Conservation (phyloP, 371 early-diverging fungal genomes). For the Haplosporangium sp. region DNA sequence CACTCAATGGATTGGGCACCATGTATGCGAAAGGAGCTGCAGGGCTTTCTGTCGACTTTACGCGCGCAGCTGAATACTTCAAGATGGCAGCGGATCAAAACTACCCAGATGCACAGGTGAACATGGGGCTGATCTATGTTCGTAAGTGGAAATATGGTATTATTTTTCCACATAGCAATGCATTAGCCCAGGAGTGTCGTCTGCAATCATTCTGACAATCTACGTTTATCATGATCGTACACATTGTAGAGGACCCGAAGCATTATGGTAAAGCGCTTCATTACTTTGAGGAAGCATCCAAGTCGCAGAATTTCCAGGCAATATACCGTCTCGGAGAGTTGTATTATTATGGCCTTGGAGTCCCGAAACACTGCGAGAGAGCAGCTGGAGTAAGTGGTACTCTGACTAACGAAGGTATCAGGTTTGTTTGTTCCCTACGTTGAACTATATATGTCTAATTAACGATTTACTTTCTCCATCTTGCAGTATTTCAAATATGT, state of each 20-base stretch:
- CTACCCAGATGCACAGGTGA: slow-evolving; percentile 72
- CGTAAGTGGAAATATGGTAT: slow-evolving; percentile 47
- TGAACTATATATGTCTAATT: no score
- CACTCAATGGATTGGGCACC: slow-evolving; percentile 80
- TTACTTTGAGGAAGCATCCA: slow-evolving; percentile 65
- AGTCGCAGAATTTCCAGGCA: slow-evolving; percentile 76
- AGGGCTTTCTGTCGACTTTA: slow-evolving; percentile 54
- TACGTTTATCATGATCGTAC: not conserved
- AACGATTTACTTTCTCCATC: not conserved
- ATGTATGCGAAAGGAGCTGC: slow-evolving; percentile 81
- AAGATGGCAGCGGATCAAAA: slow-evolving; percentile 69
- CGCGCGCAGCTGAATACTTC: slow-evolving; percentile 69
- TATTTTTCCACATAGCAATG: no score
- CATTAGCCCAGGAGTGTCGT: no score
- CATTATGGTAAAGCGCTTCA: slow-evolving; percentile 9
- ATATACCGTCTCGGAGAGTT: slow-evolving; percentile 80
- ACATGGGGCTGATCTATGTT: slow-evolving; percentile 47
- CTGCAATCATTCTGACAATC: no score
- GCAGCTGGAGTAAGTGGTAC: slow-evolving; percentile 65
- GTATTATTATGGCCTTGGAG: slow-evolving; percentile 60
- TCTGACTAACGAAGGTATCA: no score
- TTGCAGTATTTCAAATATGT: slow-evolving; percentile 80
- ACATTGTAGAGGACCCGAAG: slow-evolving; percentile 29
- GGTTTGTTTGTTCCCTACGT: no score
- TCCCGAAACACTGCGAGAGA: slow-evolving; percentile 59